A percentile compares a stretch with the other conserved stretches of the same genome.
Evolutionary conservation across 768 basidiomycete genomes (phyloP).

Genomic region (Suillus decipiens): DNA sequence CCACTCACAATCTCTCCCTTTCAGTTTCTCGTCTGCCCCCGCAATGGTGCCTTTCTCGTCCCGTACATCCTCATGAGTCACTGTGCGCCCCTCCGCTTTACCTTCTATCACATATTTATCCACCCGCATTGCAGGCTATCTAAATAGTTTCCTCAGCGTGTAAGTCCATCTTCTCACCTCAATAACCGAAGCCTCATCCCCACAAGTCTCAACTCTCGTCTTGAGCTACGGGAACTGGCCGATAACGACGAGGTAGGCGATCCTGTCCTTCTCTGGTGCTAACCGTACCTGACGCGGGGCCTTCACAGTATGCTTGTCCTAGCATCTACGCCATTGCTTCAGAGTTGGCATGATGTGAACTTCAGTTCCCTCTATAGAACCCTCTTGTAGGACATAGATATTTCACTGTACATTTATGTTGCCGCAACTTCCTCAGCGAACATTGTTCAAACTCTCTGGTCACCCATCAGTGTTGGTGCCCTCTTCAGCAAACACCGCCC

Average conservation of each 20-base stretch:
- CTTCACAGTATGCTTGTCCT: conserved; percentile 24
- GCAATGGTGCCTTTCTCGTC: conserved; percentile 37
- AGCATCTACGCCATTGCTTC: conserved; percentile 20
- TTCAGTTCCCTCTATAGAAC: not conserved
- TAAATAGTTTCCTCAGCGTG: conserved; percentile 41
- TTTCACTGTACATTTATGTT: conserved; percentile 8
- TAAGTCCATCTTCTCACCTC: conserved; percentile 18
- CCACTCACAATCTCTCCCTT: not conserved
- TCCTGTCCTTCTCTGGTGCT: not conserved
- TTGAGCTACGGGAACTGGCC: conserved; percentile 28
- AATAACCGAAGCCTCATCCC: not conserved
- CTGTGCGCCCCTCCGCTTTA: conserved; percentile 25
- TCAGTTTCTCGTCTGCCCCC: conserved; percentile 38
- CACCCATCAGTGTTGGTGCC: too few relatives aligned
- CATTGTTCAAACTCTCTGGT: too few relatives aligned
- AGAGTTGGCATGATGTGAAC: not conserved
- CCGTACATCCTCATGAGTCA: conserved; percentile 42
- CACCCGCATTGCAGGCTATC: conserved; percentile 29
- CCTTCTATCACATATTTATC: not conserved
- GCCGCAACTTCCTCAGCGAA: too few relatives aligned
- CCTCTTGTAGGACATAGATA: conserved; percentile 2
- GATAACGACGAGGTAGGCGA: conserved; percentile 27
- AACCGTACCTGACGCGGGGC: not conserved
- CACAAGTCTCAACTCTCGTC: conserved; percentile 30
- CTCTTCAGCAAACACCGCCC: too few relatives aligned